Conservation (phyloP, 805 yeast species). For the Tetrapisispora arboricola region DNA sequence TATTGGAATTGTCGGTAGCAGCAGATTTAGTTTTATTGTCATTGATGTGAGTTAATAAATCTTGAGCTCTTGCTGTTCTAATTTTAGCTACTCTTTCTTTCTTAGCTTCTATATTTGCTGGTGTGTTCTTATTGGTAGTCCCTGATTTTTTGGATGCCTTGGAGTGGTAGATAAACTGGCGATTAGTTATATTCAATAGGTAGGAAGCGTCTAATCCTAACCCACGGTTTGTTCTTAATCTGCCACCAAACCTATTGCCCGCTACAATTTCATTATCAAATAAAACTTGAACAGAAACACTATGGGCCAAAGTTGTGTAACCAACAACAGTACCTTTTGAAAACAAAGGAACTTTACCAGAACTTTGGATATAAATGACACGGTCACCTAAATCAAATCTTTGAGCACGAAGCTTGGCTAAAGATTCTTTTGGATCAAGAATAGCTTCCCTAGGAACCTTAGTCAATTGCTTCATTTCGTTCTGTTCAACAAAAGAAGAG, state of each 20-base stretch:
- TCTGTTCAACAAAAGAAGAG: slow-evolving; percentile 35
- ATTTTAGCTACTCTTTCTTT: slow-evolving; percentile 4
- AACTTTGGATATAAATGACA: slow-evolving; percentile 70
- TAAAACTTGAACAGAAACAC: slow-evolving; percentile 55
- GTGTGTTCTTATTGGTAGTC: slow-evolving; percentile 25
- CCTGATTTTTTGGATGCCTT: slow-evolving; percentile 41
- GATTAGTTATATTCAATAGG: slow-evolving; percentile 64
- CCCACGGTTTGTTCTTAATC: slow-evolving; percentile 71
- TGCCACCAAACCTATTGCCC: slow-evolving; percentile 74
- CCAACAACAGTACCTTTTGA: slow-evolving; percentile 86
- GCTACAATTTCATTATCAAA: slow-evolving; percentile 78
- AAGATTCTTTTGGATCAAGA: slow-evolving; percentile 63
- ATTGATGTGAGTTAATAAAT: slow-evolving; percentile 4
- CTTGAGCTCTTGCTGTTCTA: slow-evolving; percentile 3
- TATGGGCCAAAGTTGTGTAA: slow-evolving; percentile 48
- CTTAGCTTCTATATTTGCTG: slow-evolving; percentile 2
- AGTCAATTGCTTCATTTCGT: slow-evolving; percentile 47
- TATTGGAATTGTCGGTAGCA: neutral
- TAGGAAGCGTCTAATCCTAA: slow-evolving; percentile 70
- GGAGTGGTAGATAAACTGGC: slow-evolving; percentile 69
- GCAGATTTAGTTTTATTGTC: slow-evolving; percentile 7
- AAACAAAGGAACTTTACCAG: slow-evolving; percentile 83
- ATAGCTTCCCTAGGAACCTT: slow-evolving; percentile 82
- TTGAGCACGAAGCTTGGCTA: slow-evolving; percentile 63
- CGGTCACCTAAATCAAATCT: slow-evolving; percentile 81